Evolutionary conservation across 805 yeast species (phyloP), one percentile per base, ranked within the genome.

Genomic region (Debaryomyces maramus): DNA sequence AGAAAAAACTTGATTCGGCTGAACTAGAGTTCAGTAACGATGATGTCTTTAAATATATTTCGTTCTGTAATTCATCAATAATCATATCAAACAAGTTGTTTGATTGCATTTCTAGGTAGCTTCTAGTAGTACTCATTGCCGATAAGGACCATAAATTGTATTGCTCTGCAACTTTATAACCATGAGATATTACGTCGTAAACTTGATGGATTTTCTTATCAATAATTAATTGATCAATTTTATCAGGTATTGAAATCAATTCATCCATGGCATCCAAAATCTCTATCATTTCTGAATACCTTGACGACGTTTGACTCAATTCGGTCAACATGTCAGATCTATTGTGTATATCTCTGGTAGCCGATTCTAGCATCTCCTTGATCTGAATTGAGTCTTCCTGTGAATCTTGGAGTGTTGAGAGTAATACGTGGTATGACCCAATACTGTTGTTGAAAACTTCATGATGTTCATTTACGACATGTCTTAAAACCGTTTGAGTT

Each of bases 361-460:
- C 75, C 6, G 64, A 55, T 20, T 64, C 69, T 20, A 85, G 63
- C 47, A 74, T 69, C 14, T 69, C 63, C 41, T 74, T 74, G 28
- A 85, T 70, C 24, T 58, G 63, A 2, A 60, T 48, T 2, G 86
- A 70, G 15, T 77, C 75, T 6, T 70, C 65, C 51, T 88, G 91
- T 3, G 93, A 81, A 29, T 83, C 77, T 18, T 78, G 67, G 15
- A 90, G 72, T 1, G 82, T 71, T 32, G 75, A 70, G 3, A 85
- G 78, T 2, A 89, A 81, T 32, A 78, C 71, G 39, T 88, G 83
- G 60, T 88, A 91, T 4, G 91, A 83, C 0, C 96, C 96, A 32
- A 91, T 81, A 48, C 88, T 81, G 49, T 81, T 83, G 58, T 88
- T 89, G 64, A 91, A 89, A 1, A 88, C 82, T 56, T 87, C 90